Conservation (phyloP, 108 stramenopile genomes). For the Aurantiochytrium sp. region DNA sequence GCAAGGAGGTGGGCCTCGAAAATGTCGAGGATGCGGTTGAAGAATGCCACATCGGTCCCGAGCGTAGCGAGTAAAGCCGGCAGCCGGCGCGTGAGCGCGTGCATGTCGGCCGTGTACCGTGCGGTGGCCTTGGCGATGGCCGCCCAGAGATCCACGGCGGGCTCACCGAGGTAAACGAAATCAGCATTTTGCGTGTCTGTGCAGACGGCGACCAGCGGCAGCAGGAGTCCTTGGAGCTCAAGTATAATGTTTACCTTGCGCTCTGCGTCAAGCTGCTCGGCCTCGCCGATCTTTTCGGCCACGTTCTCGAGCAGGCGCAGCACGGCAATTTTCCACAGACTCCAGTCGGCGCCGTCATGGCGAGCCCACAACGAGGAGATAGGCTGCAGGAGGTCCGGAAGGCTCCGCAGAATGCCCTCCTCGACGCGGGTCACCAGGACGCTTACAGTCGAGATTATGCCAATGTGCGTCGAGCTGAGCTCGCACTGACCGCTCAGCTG, state of each 20-base stretch:
- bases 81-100: neutral
- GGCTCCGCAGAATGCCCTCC: neutral
- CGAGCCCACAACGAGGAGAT: neutral
- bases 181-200: neutral
- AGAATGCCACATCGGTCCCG: neutral
- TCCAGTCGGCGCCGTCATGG: neutral
- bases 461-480: neutral
- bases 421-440: neutral
- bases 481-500: neutral
- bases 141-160: neutral
- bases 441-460: neutral
- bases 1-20: neutral
- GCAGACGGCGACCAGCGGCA: neutral
- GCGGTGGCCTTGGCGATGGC: neutral
- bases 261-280: neutral
- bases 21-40: neutral
- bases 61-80: neutral
- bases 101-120: neutral
- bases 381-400: neutral
- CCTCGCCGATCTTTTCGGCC: neutral
- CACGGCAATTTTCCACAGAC: slow-evolving; percentile 15
- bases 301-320: neutral
- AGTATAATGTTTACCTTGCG: neutral
- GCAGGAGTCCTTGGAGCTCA: neutral
- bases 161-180: neutral